phyloP scores from a whole-genome alignment of 208 protist species.

The Herpetomonas tarakana region DNA sequence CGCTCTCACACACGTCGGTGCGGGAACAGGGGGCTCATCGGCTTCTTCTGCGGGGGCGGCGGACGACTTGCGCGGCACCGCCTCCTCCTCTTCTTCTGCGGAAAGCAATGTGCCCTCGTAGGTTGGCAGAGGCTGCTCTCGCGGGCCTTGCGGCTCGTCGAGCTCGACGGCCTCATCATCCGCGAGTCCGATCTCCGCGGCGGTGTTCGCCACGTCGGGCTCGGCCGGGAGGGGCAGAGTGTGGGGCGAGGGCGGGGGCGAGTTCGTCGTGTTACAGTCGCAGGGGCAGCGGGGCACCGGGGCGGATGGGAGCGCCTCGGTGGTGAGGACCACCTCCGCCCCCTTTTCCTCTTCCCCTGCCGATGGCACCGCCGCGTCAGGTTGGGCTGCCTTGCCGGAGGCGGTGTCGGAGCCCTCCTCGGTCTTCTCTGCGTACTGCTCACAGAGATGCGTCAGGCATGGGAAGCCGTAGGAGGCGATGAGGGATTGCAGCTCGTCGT shows the following conservation, averaged over 20 bases:
- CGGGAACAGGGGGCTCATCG: too few species aligned
- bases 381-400: background rate
- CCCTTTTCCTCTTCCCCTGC: slow-evolving; percentile 1
- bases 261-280: background rate
- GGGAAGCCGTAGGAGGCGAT: slow-evolving; percentile 10
- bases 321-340: background rate
- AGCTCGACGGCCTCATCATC: background rate
- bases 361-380: slow-evolving; percentile 1
- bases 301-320: background rate
- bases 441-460: slow-evolving; percentile 1
- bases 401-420: background rate
- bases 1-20: too few species aligned
- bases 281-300: too few species aligned
- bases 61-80: background rate
- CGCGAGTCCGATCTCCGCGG: background rate
- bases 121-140: background rate
- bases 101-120: too few species aligned
- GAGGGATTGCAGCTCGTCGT: slow-evolving; percentile 2
- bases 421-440: background rate
- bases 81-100: background rate
- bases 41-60: background rate
- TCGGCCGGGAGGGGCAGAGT: background rate
- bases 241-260: background rate
- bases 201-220: too few species aligned
- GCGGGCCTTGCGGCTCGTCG: background rate